These are phyloP conservation scores for Lodderomyces margitis DNA, from an alignment of 1,139 yeast species.

Conservation along the genomic window DNA sequence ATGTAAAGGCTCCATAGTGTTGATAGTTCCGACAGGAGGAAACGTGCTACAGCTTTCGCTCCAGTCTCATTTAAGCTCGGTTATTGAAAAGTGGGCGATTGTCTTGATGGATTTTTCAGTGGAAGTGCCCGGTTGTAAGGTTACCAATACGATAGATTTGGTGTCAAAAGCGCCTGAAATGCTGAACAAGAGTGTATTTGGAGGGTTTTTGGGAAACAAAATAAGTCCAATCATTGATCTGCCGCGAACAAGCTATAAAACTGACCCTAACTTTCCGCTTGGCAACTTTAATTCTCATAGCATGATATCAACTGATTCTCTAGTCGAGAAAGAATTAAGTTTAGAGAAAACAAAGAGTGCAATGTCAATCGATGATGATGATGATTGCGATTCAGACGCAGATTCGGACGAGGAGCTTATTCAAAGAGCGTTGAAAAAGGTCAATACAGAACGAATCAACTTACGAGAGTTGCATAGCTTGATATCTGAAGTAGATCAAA, in stretches of 20 bases:
- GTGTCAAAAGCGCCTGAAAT: constrained; percentile 7
- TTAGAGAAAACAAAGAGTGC: background rate
- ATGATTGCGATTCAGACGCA: constrained; percentile 8
- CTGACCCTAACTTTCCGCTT: background rate
- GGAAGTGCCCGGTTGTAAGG: constrained; percentile 32
- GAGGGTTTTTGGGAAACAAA: background rate
- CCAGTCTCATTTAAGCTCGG: constrained; percentile 18
- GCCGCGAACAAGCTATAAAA: background rate
- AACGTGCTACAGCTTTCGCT: constrained; percentile 3
- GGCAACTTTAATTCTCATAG: background rate
- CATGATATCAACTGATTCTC: background rate
- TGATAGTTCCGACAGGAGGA: constrained; percentile 6
- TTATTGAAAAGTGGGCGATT: constrained; percentile 47
- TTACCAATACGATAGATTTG: constrained; percentile 36
- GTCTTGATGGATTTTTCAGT: constrained; percentile 36
- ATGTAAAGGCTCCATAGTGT: constrained; percentile 10
- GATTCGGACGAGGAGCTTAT: constrained; percentile 14
- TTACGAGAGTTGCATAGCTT: constrained; percentile 2
- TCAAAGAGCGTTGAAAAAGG: constrained; percentile 6
- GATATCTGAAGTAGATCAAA: constrained; percentile 4
- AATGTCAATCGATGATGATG: background rate
- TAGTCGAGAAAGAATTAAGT: background rate
- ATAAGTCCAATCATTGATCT: constrained; percentile 1
- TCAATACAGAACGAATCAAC: background rate
- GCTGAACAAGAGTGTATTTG: background rate